A percentile compares a stretch with the other conserved stretches of the same genome.
Conservation (phyloP, 2,329 filamentous ascomycete species). For the Hypoxylon sp. region DNA sequence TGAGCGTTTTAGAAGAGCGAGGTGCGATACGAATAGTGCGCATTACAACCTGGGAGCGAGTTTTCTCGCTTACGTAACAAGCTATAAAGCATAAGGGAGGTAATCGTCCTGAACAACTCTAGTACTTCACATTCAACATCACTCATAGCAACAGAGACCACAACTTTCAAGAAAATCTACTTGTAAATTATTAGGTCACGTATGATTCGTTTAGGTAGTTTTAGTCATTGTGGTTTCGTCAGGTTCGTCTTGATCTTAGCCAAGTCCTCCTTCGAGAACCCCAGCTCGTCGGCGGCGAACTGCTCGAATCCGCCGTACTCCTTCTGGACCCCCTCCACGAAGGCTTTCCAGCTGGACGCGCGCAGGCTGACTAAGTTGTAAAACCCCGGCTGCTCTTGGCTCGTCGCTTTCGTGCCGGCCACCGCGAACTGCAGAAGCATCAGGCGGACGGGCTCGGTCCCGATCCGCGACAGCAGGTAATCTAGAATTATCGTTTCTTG, state of each 20-base stretch:
- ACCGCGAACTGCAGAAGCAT: conserved; percentile 59
- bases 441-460: conserved; percentile 63
- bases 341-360: conserved; percentile 59
- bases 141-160: conserved; percentile 1
- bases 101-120: conserved; percentile 8
- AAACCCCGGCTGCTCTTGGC: conserved; percentile 60
- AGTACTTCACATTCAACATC: conserved; percentile 9
- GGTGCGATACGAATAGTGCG: background rate
- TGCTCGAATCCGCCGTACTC: conserved; percentile 62
- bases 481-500: conserved; percentile 59
- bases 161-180: background rate
- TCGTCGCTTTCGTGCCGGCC: conserved; percentile 52
- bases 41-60: background rate
- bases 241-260: conserved; percentile 61
- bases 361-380: conserved; percentile 60
- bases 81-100: background rate
- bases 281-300: conserved; percentile 60
- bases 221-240: conserved; percentile 32
- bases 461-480: conserved; percentile 66
- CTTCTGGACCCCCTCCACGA: conserved; percentile 57
- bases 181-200: background rate
- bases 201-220: background rate
- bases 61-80: background rate
- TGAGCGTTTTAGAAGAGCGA: background rate
- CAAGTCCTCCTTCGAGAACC: conserved; percentile 60